Conservation (phyloP, 2,329 filamentous ascomycete species). For the Fusarium sp. region DNA sequence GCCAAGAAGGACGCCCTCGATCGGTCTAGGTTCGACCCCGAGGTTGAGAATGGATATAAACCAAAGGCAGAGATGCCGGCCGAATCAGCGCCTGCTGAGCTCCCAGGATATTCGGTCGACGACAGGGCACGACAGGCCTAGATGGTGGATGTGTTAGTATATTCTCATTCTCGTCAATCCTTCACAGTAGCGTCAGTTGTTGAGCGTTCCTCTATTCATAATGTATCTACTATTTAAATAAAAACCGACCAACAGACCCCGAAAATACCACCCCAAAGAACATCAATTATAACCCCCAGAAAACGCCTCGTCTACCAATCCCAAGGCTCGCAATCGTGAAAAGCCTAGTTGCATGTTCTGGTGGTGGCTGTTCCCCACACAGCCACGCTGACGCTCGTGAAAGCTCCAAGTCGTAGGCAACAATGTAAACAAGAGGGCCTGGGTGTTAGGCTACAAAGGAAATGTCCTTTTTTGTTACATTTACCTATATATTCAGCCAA, state of each 20-base stretch:
- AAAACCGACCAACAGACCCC: not conserved
- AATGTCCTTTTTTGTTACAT: not conserved
- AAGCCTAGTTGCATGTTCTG: slow-evolving; percentile 15
- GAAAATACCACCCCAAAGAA: not conserved
- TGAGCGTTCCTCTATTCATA: not conserved
- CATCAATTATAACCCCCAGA: not conserved
- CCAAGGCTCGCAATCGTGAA: not conserved
- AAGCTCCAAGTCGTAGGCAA: slow-evolving; percentile 17
- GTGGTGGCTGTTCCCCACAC: slow-evolving; percentile 24
- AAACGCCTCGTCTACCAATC: not conserved
- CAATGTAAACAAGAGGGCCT: slow-evolving; percentile 11
- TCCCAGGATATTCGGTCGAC: not conserved
- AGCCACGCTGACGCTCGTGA: slow-evolving; percentile 2
- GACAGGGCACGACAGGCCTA: not conserved
- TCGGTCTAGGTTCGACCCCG: not conserved
- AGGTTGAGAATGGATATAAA: not conserved
- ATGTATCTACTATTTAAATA: not conserved
- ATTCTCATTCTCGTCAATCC: not conserved
- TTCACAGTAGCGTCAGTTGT: not conserved
- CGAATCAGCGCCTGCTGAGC: not conserved
- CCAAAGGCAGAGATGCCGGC: not conserved
- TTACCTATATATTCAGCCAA: not conserved
- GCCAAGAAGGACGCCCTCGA: not conserved
- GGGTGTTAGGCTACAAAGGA: not conserved
- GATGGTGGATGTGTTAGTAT: not conserved